Evolutionary conservation across 2,329 filamentous ascomycete species (phyloP).

Genomic region (Xylaria sp.): DNA sequence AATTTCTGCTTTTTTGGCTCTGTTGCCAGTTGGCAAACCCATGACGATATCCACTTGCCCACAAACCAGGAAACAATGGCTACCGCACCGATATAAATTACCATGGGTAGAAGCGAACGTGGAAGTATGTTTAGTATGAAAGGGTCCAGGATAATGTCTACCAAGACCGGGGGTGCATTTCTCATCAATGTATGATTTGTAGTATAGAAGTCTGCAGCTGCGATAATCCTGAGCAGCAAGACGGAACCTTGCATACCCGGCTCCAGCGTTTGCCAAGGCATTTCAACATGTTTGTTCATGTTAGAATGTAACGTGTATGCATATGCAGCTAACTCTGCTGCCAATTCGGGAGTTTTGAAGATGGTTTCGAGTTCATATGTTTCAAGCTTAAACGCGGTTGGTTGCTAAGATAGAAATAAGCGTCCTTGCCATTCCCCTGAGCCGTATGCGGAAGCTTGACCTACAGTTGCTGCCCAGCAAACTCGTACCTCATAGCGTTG

Average conservation of each 20-base stretch:
- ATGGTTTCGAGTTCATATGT: slow-evolving; percentile 70
- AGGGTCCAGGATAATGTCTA: slow-evolving; percentile 87
- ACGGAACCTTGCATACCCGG: slow-evolving; percentile 56
- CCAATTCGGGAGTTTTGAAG: slow-evolving; percentile 69
- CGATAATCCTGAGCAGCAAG: slow-evolving; percentile 77
- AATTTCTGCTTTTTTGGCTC: slow-evolving; percentile 50
- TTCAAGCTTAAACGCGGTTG: slow-evolving; percentile 79
- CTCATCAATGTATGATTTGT: slow-evolving; percentile 79
- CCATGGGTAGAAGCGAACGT: slow-evolving; percentile 77
- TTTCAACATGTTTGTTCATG: slow-evolving; percentile 29
- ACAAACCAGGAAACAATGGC: slow-evolving; percentile 59
- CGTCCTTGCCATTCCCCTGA: slow-evolving; percentile 31
- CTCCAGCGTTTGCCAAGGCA: slow-evolving; percentile 15
- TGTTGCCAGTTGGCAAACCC: slow-evolving; percentile 46
- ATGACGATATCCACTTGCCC: slow-evolving; percentile 51
- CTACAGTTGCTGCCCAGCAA: slow-evolving; percentile 92
- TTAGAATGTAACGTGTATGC: slow-evolving; percentile 60
- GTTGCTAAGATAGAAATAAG: slow-evolving; percentile 70
- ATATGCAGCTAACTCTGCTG: slow-evolving; percentile 72
- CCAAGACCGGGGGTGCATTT: slow-evolving; percentile 75
- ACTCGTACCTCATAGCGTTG: slow-evolving; percentile 90
- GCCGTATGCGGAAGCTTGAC: slow-evolving; percentile 49
- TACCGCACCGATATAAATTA: slow-evolving; percentile 72
- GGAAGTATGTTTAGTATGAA: slow-evolving; percentile 84
- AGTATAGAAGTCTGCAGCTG: slow-evolving; percentile 87